Evolutionary conservation across 305 asterid genomes (phyloP).

Genomic region (Euphrasia arctica): DNA sequence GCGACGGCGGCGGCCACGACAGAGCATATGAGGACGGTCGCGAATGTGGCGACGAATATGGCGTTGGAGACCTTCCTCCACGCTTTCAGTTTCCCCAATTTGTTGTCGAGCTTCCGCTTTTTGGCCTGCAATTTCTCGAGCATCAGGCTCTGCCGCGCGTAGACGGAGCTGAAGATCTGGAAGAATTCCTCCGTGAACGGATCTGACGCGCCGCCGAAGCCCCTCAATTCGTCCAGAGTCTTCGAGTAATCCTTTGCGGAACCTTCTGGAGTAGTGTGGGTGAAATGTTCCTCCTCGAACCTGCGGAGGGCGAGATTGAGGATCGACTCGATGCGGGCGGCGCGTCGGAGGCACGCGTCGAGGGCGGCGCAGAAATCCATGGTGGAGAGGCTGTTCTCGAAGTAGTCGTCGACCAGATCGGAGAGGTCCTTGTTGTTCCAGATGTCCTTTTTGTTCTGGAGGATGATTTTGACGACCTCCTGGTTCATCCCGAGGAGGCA

Average conservation of each 20-base stretch:
- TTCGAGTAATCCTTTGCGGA: slow-evolving; percentile 24
- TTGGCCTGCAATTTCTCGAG: slow-evolving; percentile 41
- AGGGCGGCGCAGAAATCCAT: slow-evolving; percentile 64
- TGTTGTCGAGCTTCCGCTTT: slow-evolving; percentile 46
- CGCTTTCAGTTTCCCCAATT: slow-evolving; percentile 34
- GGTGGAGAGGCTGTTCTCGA: slow-evolving; percentile 57
- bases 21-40: slow-evolving; percentile 56
- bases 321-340: slow-evolving; percentile 38
- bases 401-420: slow-evolving; percentile 71
- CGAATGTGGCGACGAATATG: slow-evolving; percentile 55
- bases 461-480: slow-evolving; percentile 56
- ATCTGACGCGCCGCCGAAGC: slow-evolving; percentile 38
- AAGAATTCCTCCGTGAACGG: slow-evolving; percentile 60
- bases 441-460: slow-evolving; percentile 48
- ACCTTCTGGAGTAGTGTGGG: slow-evolving; percentile 14
- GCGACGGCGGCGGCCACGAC: slow-evolving; percentile 71
- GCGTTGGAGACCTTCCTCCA: slow-evolving; percentile 63
- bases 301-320: slow-evolving; percentile 44
- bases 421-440: slow-evolving; percentile 56
- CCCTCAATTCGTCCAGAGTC: slow-evolving; percentile 48
- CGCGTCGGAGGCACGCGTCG: slow-evolving; percentile 49
- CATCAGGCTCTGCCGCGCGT: slow-evolving; percentile 39
- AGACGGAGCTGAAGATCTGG: slow-evolving; percentile 37
- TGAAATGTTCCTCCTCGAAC: slow-evolving; percentile 43
- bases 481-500: slow-evolving; percentile 65